These are phyloP conservation scores for Myxozyma nipponensis DNA, from an alignment of 805 yeast genomes.

Conservation along the genomic window DNA sequence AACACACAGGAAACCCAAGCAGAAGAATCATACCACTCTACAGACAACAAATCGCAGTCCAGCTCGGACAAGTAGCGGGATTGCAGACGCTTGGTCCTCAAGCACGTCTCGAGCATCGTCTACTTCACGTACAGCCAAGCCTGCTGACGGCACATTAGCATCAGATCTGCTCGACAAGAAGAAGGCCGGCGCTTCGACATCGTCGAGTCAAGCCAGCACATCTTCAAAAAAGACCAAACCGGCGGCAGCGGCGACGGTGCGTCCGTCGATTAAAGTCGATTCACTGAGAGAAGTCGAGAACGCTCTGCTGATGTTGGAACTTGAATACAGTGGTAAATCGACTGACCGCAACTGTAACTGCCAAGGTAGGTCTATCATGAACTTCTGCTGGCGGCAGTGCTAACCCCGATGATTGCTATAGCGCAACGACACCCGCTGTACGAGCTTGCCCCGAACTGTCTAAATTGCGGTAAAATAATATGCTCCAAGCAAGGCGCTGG, in stretches of 20 bases:
- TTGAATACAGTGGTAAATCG: constrained; percentile 1
- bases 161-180: constrained; percentile 10
- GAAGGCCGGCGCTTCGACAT: constrained; percentile 1
- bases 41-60: too few relatives aligned
- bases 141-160: background rate
- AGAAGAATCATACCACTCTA: too few relatives aligned
- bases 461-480: constrained; percentile 90
- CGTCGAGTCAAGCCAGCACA: background rate
- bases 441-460: constrained; percentile 87
- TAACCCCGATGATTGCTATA: background rate
- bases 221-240: background rate
- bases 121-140: constrained; percentile 3
- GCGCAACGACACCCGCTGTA: constrained; percentile 69
- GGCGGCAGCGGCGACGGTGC: constrained; percentile 4
- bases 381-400: background rate
- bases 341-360: constrained; percentile 21
- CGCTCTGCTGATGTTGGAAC: constrained; percentile 22
- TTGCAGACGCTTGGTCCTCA: too few relatives aligned
- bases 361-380: constrained; percentile 14
- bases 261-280: constrained; percentile 12
- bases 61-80: too few relatives aligned
- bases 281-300: constrained; percentile 26
- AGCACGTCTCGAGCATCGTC: too few relatives aligned
- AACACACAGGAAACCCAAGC: too few relatives aligned
- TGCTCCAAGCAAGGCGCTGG: constrained; percentile 88